phyloP scores from a whole-genome alignment of 129 eudicot species.

The Pulicaria dysenterica region DNA sequence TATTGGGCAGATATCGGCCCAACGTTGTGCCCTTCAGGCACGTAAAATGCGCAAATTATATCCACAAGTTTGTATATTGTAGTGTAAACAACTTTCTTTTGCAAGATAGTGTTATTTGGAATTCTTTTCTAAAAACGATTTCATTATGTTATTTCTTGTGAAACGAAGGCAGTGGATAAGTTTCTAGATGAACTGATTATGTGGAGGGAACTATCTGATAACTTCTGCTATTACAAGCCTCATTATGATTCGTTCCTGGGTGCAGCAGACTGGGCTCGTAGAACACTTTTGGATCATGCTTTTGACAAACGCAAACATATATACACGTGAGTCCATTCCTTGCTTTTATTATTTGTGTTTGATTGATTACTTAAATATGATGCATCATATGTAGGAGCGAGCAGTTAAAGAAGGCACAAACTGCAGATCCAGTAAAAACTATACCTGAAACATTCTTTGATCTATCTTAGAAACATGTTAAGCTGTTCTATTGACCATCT shows the following conservation, averaged over 20 bases:
- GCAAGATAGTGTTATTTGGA: constrained; percentile 9
- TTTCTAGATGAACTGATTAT: constrained; percentile 92
- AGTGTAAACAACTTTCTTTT: not conserved
- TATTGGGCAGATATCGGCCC: constrained; percentile 97
- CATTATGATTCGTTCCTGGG: constrained; percentile 85
- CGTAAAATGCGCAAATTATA: constrained; percentile 52
- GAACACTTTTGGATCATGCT: constrained; percentile 80
- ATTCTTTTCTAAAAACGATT: not conserved
- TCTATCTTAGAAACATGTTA: constrained; percentile 2
- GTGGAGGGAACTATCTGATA: constrained; percentile 95
- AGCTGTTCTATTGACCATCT: not conserved
- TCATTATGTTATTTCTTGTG: constrained; percentile 7
- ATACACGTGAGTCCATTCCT: constrained; percentile 62
- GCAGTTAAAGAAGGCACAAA: constrained; percentile 93
- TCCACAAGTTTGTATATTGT: constrained; percentile 55
- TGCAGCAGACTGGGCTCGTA: constrained; percentile 97
- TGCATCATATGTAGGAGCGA: constrained; percentile 57
- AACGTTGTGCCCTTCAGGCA: constrained; percentile 93
- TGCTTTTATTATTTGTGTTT: constrained; percentile 1
- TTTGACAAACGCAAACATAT: constrained; percentile 75
- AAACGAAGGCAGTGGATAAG: constrained; percentile 82
- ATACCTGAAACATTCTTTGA: not conserved
- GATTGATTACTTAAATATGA: not conserved
- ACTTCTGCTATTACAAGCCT: constrained; percentile 88
- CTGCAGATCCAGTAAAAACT: constrained; percentile 83